Conservation (phyloP, 2,329 filamentous ascomycete genomes). For the Colletotrichum destructivum region DNA sequence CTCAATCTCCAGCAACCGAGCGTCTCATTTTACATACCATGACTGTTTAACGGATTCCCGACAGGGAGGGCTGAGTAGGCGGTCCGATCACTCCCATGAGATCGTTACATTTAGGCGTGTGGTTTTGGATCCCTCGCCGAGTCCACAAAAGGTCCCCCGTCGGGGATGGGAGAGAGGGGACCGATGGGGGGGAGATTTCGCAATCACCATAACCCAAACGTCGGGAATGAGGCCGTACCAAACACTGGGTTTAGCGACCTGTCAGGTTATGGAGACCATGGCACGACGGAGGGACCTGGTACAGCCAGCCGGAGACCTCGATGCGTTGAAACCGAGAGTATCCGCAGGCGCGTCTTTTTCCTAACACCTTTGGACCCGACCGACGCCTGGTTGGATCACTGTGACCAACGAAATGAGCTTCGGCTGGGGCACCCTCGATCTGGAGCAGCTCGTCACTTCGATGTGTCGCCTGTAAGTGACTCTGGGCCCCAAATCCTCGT, state of each 20-base stretch:
- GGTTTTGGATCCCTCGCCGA: neutral
- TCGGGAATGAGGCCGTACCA: neutral
- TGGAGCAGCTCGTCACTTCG: neutral
- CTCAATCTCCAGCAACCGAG: neutral
- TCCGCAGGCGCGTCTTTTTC: too few relatives aligned
- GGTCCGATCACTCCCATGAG: too few relatives aligned
- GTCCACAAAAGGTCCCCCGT: too few relatives aligned
- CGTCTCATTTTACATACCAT: neutral
- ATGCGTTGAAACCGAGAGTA: neutral
- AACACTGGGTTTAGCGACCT: neutral
- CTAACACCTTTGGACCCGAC: neutral
- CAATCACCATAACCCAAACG: neutral
- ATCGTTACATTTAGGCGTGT: too few relatives aligned
- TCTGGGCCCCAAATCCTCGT: neutral
- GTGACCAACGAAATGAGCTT: conserved; percentile 7
- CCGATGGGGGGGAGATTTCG: neutral
- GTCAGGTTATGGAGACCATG: neutral
- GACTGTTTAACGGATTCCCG: neutral
- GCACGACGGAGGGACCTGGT: neutral
- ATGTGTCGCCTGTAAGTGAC: neutral
- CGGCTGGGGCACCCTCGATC: neutral
- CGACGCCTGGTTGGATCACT: neutral
- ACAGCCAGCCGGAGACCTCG: neutral
- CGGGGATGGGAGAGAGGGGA: too few relatives aligned
- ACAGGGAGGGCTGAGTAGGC: neutral